Evolutionary conservation across 2,329 filamentous ascomycete species (phyloP).

Genomic region (Microascus cirrosus): DNA sequence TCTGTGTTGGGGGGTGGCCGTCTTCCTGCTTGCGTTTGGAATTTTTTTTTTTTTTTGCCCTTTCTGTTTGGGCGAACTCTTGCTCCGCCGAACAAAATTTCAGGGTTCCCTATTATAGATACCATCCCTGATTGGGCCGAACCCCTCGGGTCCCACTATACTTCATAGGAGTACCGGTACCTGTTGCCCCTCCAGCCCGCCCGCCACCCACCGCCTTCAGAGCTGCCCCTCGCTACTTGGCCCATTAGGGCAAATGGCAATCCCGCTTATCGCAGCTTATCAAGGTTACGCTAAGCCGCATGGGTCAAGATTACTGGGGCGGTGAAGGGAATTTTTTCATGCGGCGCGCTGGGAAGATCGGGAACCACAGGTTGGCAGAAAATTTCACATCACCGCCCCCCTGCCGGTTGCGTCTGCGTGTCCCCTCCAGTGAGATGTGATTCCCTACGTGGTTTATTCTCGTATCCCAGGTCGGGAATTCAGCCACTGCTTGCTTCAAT

Average conservation of each 20-base stretch:
- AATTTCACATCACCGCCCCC: background rate
- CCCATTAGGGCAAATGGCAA: background rate
- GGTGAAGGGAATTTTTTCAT: slow-evolving; percentile 2
- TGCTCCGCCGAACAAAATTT: background rate
- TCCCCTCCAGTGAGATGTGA: background rate
- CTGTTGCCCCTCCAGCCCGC: background rate
- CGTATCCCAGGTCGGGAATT: too few relatives aligned
- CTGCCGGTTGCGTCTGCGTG: background rate
- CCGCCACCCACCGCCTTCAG: background rate
- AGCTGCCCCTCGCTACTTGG: slow-evolving; percentile 5
- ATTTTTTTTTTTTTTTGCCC: background rate
- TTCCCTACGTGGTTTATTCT: background rate
- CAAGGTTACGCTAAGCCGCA: background rate
- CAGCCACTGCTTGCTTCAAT: too few relatives aligned
- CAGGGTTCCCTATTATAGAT: background rate
- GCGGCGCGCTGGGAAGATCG: background rate
- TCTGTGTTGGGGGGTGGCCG: background rate
- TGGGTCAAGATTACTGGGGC: slow-evolving; percentile 1
- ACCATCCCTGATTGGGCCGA: background rate
- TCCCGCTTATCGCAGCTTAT: slow-evolving; percentile 3
- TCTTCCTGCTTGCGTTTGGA: too few relatives aligned
- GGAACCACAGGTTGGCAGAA: slow-evolving; percentile 2
- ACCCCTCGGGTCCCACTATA: background rate
- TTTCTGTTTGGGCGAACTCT: background rate
- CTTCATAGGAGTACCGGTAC: background rate